Conservation (phyloP, 257 asterid species). For the Salvia miltiorrhiza region DNA sequence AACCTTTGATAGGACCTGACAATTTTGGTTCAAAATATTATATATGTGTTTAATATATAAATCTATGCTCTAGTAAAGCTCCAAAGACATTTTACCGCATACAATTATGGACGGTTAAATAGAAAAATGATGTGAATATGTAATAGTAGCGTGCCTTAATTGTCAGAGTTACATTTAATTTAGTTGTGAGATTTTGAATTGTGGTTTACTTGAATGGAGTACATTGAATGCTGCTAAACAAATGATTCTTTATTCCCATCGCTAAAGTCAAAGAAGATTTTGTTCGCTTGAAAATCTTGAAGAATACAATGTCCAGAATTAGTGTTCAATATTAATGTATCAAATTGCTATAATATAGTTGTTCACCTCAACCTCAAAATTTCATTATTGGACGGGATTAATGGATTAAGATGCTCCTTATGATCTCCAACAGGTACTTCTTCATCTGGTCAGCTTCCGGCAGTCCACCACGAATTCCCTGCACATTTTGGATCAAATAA, state of each 20-base stretch:
- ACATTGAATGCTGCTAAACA: neutral
- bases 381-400: slow-evolving; percentile 2
- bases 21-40: too few species aligned
- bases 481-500: neutral
- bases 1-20: too few species aligned
- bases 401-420: slow-evolving; percentile 31
- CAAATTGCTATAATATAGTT: neutral
- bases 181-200: too few species aligned
- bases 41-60: too few species aligned
- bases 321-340: neutral
- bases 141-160: too few species aligned
- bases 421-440: slow-evolving; percentile 41
- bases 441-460: slow-evolving; percentile 42
- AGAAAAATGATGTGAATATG: too few species aligned
- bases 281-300: neutral
- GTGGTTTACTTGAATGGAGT: too few species aligned
- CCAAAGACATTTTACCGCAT: too few species aligned
- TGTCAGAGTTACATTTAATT: too few species aligned
- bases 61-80: too few species aligned
- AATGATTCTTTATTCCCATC: neutral
- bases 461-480: slow-evolving; percentile 46
- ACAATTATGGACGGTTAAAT: too few species aligned
- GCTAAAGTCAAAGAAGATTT: neutral
- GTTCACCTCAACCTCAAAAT: neutral
- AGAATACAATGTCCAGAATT: neutral